phyloP scores from a whole-genome alignment of 2,329 filamentous ascomycete species.

The Didymosphaeria variabile region DNA sequence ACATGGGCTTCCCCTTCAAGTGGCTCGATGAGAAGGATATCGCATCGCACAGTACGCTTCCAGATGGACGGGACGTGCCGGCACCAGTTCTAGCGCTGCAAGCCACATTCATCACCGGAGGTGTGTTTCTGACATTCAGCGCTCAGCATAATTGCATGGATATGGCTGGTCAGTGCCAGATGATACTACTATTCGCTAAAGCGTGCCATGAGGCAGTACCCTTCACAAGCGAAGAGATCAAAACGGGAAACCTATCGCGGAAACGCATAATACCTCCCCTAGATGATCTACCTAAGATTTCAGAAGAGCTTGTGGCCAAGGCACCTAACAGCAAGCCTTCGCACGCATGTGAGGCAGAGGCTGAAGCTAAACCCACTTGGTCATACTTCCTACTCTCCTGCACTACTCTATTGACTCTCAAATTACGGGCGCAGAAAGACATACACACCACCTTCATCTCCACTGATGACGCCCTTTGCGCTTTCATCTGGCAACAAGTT shows the following conservation, averaged over 20 bases:
- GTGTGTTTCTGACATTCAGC: slow-evolving; percentile 59
- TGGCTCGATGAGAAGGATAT: slow-evolving; percentile 60
- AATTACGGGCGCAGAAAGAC: slow-evolving; percentile 45
- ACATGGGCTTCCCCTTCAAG: slow-evolving; percentile 54
- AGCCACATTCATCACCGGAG: slow-evolving; percentile 58
- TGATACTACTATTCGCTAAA: slow-evolving; percentile 60
- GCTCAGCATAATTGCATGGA: slow-evolving; percentile 62
- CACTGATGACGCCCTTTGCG: slow-evolving; percentile 63
- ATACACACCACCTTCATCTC: slow-evolving; percentile 48
- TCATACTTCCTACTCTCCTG: slow-evolving; percentile 56
- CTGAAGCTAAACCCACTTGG: slow-evolving; percentile 51
- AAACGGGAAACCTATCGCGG: slow-evolving; percentile 53
- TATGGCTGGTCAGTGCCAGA: slow-evolving; percentile 57
- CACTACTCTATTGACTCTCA: slow-evolving; percentile 52
- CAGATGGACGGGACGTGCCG: slow-evolving; percentile 27
- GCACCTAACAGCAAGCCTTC: not conserved
- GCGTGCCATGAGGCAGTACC: slow-evolving; percentile 53
- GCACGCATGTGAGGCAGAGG: not conserved
- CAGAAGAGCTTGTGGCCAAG: not conserved
- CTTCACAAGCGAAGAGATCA: slow-evolving; percentile 57
- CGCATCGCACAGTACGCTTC: slow-evolving; percentile 43
- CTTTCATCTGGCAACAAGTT: slow-evolving; percentile 59
- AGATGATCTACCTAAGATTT: slow-evolving; percentile 31
- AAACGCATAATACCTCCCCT: slow-evolving; percentile 52
- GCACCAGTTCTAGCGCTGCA: slow-evolving; percentile 57